These are phyloP conservation scores for Delitschia confertaspora DNA, from an alignment of 495 filamentous ascomycete genomes.

Conservation along the genomic window DNA sequence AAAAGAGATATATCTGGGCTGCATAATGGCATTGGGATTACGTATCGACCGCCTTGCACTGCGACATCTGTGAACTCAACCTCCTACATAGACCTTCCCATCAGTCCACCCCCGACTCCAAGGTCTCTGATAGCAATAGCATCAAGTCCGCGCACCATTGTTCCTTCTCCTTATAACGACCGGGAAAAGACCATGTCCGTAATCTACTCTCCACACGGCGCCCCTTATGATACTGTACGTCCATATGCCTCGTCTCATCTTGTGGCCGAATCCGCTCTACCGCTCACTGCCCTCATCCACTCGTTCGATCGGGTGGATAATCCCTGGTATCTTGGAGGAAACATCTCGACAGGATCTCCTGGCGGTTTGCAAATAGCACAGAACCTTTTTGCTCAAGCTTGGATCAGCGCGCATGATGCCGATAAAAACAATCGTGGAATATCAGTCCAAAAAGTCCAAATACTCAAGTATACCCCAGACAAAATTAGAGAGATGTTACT, in stretches of 20 bases:
- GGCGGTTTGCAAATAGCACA: conserved; percentile 50
- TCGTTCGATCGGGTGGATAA: conserved; percentile 52
- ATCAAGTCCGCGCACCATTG: conserved; percentile 21
- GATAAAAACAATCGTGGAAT: conserved; percentile 51
- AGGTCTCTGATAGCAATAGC: conserved; percentile 17
- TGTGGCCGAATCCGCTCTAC: conserved; percentile 47
- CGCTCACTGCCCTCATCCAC: conserved; percentile 55
- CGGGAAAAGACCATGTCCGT: conserved; percentile 42
- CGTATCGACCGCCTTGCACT: conserved; percentile 50
- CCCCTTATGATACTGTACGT: conserved; percentile 40
- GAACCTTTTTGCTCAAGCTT: conserved; percentile 44
- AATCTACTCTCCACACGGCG: conserved; percentile 55
- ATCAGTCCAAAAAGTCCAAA: conserved; percentile 42
- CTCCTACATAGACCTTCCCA: conserved; percentile 26
- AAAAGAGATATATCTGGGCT: conserved; percentile 51
- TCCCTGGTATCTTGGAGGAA: conserved; percentile 59
- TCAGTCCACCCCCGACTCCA: conserved; percentile 23
- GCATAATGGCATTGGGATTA: conserved; percentile 62
- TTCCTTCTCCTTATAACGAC: conserved; percentile 21
- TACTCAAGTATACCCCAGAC: conserved; percentile 37
- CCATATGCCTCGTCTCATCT: conserved; percentile 51
- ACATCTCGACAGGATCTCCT: conserved; percentile 48
- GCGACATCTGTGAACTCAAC: conserved; percentile 27
- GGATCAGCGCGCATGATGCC: conserved; percentile 61
- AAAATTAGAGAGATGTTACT: conserved; percentile 39